Conservation (phyloP, 75 land plant genomes). For the Selaginella moellendorffii region DNA sequence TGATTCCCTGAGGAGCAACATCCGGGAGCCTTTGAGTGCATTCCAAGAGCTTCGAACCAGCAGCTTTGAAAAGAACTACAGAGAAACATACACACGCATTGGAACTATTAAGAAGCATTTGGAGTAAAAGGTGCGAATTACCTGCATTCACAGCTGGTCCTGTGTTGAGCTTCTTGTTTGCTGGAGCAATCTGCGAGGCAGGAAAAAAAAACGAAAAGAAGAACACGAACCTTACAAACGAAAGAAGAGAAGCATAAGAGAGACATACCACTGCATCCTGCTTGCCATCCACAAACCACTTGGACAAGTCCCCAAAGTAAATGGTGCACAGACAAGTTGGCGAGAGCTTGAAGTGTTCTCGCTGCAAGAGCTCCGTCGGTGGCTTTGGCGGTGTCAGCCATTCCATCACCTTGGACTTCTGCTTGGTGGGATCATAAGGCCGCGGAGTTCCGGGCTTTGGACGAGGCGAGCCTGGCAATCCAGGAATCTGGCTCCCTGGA, state of each 20-base stretch:
- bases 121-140: neutral
- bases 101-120: neutral
- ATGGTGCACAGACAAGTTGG: neutral
- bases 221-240: too few species aligned
- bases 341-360: neutral
- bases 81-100: neutral
- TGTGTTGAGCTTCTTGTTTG: neutral
- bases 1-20: neutral
- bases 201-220: too few species aligned
- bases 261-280: conserved; percentile 21
- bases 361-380: neutral
- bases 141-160: neutral
- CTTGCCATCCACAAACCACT: conserved; percentile 20
- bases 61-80: neutral
- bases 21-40: neutral
- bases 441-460: neutral
- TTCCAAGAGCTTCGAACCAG: neutral
- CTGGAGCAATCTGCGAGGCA: neutral
- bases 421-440: neutral
- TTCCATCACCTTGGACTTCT: neutral
- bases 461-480: neutral
- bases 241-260: too few species aligned
- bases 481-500: neutral
- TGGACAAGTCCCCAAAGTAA: conserved; percentile 17
- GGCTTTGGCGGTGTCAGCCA: neutral